These are phyloP conservation scores for Multifurca ochricompacta DNA, from an alignment of 768 basidiomycete species.

Conservation along the genomic window DNA sequence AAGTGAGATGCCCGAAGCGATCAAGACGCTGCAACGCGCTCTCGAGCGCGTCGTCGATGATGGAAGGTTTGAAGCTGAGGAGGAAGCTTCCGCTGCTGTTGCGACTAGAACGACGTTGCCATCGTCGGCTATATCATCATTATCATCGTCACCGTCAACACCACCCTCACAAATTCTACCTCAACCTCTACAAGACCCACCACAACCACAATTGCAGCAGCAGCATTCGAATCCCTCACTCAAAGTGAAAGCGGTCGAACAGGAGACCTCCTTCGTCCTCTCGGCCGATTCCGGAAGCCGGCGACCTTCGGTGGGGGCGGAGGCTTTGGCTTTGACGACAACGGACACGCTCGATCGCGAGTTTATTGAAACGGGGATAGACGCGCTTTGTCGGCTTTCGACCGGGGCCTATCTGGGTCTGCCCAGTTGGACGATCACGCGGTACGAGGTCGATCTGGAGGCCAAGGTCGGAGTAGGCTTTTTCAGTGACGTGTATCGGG, in stretches of 20 bases:
- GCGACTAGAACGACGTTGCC: too few relatives aligned
- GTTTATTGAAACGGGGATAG: constrained; percentile 67
- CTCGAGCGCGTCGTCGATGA: constrained; percentile 41
- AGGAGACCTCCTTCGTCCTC: background rate
- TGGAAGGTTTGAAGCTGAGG: constrained; percentile 24
- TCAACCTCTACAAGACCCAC: too few relatives aligned
- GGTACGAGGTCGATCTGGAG: constrained; percentile 70
- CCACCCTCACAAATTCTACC: background rate
- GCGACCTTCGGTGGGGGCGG: too few relatives aligned
- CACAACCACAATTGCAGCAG: too few relatives aligned
- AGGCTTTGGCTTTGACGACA: too few relatives aligned
- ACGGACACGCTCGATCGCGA: constrained; percentile 55
- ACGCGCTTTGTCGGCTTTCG: constrained; percentile 60
- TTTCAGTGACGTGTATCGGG: constrained; percentile 74
- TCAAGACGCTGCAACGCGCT: constrained; percentile 69
- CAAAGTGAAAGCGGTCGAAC: too few relatives aligned
- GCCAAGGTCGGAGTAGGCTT: constrained; percentile 63
- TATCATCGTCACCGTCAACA: background rate
- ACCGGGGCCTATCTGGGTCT: constrained; percentile 28
- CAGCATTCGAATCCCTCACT: too few relatives aligned
- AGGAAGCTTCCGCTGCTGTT: too few relatives aligned
- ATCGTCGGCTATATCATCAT: too few relatives aligned
- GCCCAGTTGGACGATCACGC: constrained; percentile 75
- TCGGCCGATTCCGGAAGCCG: background rate
- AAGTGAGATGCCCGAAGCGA: constrained; percentile 71